phyloP scores from a whole-genome alignment of 345 rosid genomes.

The Pistacia atlantica region DNA sequence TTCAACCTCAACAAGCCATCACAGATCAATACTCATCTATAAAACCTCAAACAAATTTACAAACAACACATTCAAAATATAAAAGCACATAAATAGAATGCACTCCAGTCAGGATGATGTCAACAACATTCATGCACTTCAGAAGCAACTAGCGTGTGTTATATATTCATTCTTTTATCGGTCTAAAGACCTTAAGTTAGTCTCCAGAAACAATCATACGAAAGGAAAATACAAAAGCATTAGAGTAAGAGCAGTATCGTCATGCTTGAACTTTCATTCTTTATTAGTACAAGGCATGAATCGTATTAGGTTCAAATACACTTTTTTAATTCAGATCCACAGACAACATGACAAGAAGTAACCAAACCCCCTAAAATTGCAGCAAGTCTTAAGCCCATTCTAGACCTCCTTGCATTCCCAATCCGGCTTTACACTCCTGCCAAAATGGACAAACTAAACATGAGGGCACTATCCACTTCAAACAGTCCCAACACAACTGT shows the following conservation, averaged over 20 bases:
- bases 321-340: background rate
- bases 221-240: background rate
- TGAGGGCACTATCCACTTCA: background rate
- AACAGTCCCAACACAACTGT: background rate
- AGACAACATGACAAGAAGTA: too few relatives aligned
- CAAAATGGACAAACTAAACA: background rate
- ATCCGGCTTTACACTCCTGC: slow-evolving; percentile 10
- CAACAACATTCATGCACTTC: background rate
- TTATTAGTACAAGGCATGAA: background rate
- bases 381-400: background rate
- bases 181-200: background rate
- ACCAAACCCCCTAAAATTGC: background rate
- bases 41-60: background rate
- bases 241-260: background rate
- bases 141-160: background rate
- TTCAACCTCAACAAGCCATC: background rate
- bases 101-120: background rate
- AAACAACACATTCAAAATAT: background rate
- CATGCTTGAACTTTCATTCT: background rate
- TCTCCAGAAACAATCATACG: background rate
- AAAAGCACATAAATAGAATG: background rate
- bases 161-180: background rate
- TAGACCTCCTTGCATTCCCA: background rate
- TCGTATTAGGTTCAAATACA: background rate
- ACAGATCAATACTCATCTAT: too few relatives aligned